Evolutionary conservation across 139 green algal species (phyloP).

Genomic region (Ettlia oleoabundans): DNA sequence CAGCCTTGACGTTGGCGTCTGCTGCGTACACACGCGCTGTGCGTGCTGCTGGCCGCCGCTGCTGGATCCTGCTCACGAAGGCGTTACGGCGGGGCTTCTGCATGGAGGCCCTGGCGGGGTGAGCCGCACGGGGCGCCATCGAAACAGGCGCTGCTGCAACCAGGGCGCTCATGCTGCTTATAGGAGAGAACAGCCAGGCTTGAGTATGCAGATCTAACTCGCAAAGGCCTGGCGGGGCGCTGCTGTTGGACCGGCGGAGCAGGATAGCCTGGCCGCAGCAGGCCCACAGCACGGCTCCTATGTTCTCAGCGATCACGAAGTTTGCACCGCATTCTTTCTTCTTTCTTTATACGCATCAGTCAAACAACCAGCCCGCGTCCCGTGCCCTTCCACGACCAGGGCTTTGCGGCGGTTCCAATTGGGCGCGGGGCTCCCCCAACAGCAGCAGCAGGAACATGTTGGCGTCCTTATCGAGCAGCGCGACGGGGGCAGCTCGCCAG

Average conservation of each 20-base stretch:
- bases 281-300: no score
- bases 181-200: not conserved
- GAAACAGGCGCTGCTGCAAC: not conserved
- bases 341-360: no score
- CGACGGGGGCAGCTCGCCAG: not conserved
- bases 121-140: not conserved
- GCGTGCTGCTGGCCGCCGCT: constrained; percentile 5
- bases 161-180: constrained; percentile 6
- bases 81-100: constrained; percentile 1
- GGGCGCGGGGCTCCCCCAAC: not conserved
- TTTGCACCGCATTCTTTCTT: no score
- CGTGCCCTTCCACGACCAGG: no score
- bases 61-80: constrained; percentile 3
- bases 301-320: no score
- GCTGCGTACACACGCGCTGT: constrained; percentile 24
- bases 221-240: not conserved
- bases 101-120: not conserved
- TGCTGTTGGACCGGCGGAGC: not conserved
- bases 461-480: not conserved
- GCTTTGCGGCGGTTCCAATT: not conserved
- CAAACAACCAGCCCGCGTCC: no score
- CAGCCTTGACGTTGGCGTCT: constrained; percentile 15
- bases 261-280: no score
- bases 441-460: not conserved
- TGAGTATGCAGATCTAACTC: not conserved